A percentile compares a stretch with the other conserved stretches of the same genome.
These are phyloP conservation scores for Camelina laxa DNA, from an alignment of 345 rosid genomes.

Conservation along the genomic window DNA sequence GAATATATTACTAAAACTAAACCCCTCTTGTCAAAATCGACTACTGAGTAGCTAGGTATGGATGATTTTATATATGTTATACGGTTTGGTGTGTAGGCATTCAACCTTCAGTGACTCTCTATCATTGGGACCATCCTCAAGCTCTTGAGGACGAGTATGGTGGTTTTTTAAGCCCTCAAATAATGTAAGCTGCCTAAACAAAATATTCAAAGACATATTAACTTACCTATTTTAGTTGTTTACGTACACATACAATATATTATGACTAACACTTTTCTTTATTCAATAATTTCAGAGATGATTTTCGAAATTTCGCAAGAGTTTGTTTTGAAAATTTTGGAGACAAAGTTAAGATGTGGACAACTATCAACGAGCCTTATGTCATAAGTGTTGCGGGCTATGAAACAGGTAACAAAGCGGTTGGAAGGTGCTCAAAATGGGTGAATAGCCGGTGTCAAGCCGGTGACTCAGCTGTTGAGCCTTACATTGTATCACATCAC, in stretches of 20 bases:
- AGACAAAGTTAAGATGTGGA: constrained; percentile 56
- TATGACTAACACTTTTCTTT: background rate
- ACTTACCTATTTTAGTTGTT: background rate
- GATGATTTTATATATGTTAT: constrained; percentile 11
- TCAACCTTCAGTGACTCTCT: constrained; percentile 52
- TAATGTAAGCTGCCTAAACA: constrained; percentile 45
- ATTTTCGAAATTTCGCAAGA: constrained; percentile 49
- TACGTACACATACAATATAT: too few species aligned
- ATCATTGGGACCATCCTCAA: constrained; percentile 61
- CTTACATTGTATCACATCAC: constrained; percentile 41
- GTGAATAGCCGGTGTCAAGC: constrained; percentile 36
- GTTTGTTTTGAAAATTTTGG: constrained; percentile 53
- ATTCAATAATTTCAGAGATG: constrained; percentile 37
- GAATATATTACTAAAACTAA: background rate
- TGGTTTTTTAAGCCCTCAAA: constrained; percentile 47
- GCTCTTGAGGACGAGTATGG: constrained; percentile 52
- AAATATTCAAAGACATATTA: background rate
- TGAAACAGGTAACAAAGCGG: constrained; percentile 38
- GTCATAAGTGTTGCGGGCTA: constrained; percentile 37
- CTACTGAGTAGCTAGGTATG: background rate
- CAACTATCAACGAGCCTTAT: constrained; percentile 55
- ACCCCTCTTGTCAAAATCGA: background rate
- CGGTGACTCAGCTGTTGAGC: constrained; percentile 43
- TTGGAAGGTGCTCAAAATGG: constrained; percentile 44
- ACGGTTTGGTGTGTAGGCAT: constrained; percentile 38